Percentiles rank a stretch among this genome's conserved stretches.
Conservation (phyloP, 2,329 filamentous ascomycete species). For the Trematosphaeria pertusa region DNA sequence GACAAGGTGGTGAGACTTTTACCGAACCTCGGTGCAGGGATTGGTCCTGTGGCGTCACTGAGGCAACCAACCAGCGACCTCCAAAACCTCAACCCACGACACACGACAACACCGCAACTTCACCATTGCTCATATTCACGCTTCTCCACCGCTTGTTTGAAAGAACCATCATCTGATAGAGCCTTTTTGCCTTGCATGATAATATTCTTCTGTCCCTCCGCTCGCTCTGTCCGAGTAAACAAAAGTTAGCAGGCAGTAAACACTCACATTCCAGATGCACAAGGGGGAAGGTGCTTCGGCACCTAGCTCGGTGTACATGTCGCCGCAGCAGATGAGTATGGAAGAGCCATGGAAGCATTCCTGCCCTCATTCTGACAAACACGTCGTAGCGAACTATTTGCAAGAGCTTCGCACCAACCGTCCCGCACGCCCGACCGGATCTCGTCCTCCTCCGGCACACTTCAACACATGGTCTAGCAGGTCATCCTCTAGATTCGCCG, state of each 20-base stretch:
- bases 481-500: slow-evolving; percentile 27
- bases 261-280: slow-evolving; percentile 38
- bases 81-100: slow-evolving; percentile 27
- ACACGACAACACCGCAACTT: slow-evolving; percentile 40
- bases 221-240: slow-evolving; percentile 17
- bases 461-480: slow-evolving; percentile 48
- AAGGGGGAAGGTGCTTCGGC: slow-evolving; percentile 44
- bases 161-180: background rate
- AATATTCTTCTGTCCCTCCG: background rate
- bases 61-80: slow-evolving; percentile 35
- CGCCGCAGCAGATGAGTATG: slow-evolving; percentile 49
- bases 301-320: slow-evolving; percentile 47
- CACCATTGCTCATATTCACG: slow-evolving; percentile 11
- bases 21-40: slow-evolving; percentile 14
- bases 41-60: slow-evolving; percentile 28
- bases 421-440: slow-evolving; percentile 71
- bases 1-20: slow-evolving; percentile 8
- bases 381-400: slow-evolving; percentile 69
- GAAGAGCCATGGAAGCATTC: slow-evolving; percentile 13
- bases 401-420: slow-evolving; percentile 73
- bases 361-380: slow-evolving; percentile 22
- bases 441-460: slow-evolving; percentile 67
- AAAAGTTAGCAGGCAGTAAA: slow-evolving; percentile 22
- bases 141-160: slow-evolving; percentile 1
- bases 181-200: background rate